These are phyloP conservation scores for Kuraishia molischiana DNA, from an alignment of 805 yeast genomes.

Conservation along the genomic window DNA sequence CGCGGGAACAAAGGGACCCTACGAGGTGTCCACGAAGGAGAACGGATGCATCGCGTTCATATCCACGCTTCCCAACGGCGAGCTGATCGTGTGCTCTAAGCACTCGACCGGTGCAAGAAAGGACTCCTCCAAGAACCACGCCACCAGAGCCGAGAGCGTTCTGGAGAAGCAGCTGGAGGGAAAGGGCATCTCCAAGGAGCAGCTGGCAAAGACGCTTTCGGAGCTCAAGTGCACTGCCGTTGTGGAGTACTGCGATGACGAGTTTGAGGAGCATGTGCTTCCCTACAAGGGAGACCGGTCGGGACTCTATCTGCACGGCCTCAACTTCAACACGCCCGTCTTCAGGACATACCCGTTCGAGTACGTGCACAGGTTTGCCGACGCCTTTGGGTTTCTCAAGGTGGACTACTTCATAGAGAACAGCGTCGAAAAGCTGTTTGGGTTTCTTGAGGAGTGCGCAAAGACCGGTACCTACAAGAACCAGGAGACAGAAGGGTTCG, in stretches of 20 bases:
- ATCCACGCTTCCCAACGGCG: conserved; percentile 67
- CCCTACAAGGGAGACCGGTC: conserved; percentile 56
- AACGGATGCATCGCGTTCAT: conserved; percentile 90
- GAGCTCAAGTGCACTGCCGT: conserved; percentile 65
- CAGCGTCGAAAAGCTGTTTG: conserved; percentile 29
- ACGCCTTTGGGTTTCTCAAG: conserved; percentile 58
- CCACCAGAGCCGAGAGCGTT: conserved; percentile 56
- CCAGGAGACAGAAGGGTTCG: conserved; percentile 88
- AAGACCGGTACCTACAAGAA: conserved; percentile 62
- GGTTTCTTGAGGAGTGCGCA: conserved; percentile 46
- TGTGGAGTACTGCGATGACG: conserved; percentile 87
- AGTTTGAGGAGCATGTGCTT: conserved; percentile 87
- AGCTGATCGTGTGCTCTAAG: conserved; percentile 80
- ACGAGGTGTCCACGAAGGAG: conserved; percentile 71
- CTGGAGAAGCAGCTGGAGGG: conserved; percentile 41
- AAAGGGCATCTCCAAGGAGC: conserved; percentile 27
- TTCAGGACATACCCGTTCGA: conserved; percentile 61
- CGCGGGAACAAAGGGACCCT: conserved; percentile 61
- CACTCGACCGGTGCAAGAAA: conserved; percentile 71
- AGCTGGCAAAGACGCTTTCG: conserved; percentile 49
- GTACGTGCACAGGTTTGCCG: conserved; percentile 50
- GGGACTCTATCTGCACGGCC: conserved; percentile 86
- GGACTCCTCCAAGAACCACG: conserved; percentile 55
- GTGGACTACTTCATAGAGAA: conserved; percentile 36
- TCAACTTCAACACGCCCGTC: conserved; percentile 55